Conservation (phyloP, 2,329 filamentous ascomycete species). For the Hypoxylon sp. region DNA sequence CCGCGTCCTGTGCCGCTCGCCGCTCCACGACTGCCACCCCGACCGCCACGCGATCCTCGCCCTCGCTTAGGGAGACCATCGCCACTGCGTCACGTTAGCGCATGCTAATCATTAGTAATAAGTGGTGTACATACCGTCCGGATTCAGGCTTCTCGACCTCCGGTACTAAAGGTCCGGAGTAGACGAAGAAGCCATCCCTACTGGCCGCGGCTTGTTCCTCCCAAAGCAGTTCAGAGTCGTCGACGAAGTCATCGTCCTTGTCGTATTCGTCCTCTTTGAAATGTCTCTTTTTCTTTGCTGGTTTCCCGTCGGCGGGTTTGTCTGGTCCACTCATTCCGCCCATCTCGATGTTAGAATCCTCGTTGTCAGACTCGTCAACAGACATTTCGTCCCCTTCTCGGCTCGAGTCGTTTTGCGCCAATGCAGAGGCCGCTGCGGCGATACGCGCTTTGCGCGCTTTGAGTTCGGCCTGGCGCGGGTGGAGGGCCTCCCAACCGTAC, state of each 20-base stretch:
- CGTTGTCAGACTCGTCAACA: constrained; percentile 78
- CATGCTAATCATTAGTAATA: constrained; percentile 14
- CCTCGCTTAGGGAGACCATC: constrained; percentile 80
- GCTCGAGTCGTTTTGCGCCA: constrained; percentile 80
- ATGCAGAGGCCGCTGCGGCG: constrained; percentile 85
- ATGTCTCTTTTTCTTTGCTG: constrained; percentile 81
- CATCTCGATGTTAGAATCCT: constrained; percentile 91
- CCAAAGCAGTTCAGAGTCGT: constrained; percentile 95
- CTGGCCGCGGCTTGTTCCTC: constrained; percentile 94
- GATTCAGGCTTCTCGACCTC: constrained; percentile 81
- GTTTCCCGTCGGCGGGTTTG: constrained; percentile 68
- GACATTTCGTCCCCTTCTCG: constrained; percentile 86
- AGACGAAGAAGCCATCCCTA: constrained; percentile 98
- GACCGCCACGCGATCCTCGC: constrained; percentile 63
- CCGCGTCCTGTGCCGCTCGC: constrained; percentile 65
- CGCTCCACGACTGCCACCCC: constrained; percentile 69
- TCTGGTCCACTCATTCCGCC: constrained; percentile 75
- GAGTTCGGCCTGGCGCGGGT: constrained; percentile 90
- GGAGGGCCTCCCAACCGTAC: constrained; percentile 93
- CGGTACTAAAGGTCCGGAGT: constrained; percentile 89
- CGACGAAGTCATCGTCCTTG: constrained; percentile 85
- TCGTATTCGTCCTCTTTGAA: constrained; percentile 87
- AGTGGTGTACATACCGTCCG: constrained; percentile 59
- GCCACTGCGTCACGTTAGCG: constrained; percentile 65
- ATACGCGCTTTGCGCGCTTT: constrained; percentile 89